Evolutionary conservation across 495 filamentous ascomycete genomes (phyloP).

Genomic region (Cercophora sp.): DNA sequence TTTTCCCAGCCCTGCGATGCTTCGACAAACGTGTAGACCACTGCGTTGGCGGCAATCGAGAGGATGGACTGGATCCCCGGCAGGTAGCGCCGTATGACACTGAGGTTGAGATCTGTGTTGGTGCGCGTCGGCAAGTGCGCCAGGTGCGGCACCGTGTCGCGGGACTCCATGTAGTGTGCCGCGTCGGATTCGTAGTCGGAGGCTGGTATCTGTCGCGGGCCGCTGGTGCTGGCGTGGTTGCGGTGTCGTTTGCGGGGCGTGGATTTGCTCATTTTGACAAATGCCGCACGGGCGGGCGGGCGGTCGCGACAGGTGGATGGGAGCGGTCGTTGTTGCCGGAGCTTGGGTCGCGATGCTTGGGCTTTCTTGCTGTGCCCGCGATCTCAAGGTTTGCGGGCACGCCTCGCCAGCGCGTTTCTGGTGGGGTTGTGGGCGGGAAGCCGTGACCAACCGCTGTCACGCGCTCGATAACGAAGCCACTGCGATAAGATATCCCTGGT

Average conservation of each 20-base stretch:
- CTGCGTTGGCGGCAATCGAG: conserved; percentile 71
- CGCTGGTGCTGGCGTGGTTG: conserved; percentile 35
- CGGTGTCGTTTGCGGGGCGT: conserved; percentile 36
- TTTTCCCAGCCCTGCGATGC: conserved; percentile 69
- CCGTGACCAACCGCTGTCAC: background rate
- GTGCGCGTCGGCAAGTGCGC: conserved; percentile 47
- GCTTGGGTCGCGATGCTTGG: no score
- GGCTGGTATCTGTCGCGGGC: conserved; percentile 29
- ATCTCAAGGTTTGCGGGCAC: no score
- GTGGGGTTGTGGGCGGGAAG: background rate
- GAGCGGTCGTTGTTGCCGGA: background rate
- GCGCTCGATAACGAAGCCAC: background rate
- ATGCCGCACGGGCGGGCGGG: conserved; percentile 8
- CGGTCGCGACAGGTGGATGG: background rate
- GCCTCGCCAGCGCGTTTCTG: no score
- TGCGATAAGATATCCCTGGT: conserved; percentile 3
- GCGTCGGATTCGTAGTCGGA: conserved; percentile 65
- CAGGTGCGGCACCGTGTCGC: conserved; percentile 17
- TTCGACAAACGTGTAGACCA: conserved; percentile 71
- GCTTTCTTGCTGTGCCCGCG: no score
- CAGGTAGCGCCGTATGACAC: conserved; percentile 71
- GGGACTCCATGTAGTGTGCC: conserved; percentile 37
- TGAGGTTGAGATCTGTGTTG: conserved; percentile 78
- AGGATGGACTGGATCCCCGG: conserved; percentile 63
- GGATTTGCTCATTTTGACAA: conserved; percentile 22